Evolutionary conservation across 2,329 filamentous ascomycete species (phyloP).

Genomic region (Aureobasidium zeae): DNA sequence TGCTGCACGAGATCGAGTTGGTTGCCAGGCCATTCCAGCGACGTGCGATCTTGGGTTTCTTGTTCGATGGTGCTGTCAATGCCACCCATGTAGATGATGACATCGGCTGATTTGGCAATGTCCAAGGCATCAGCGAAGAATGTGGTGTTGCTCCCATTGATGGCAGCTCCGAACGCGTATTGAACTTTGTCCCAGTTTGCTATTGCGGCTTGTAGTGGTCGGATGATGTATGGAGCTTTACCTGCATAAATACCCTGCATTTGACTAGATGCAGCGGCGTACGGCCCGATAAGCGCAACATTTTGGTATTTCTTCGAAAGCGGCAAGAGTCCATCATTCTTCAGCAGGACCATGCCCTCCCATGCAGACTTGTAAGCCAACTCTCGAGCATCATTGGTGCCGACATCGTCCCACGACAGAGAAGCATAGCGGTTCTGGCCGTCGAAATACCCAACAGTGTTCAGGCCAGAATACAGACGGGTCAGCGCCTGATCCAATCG

Average conservation of each 20-base stretch:
- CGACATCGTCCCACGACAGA: slow-evolving; percentile 48
- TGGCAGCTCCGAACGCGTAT: slow-evolving; percentile 34
- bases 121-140: slow-evolving; percentile 23
- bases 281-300: slow-evolving; percentile 50
- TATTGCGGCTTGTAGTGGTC: slow-evolving; percentile 45
- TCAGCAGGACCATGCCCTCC: slow-evolving; percentile 42
- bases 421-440: slow-evolving; percentile 40
- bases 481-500: slow-evolving; percentile 44
- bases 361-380: slow-evolving; percentile 47
- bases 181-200: slow-evolving; percentile 38
- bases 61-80: slow-evolving; percentile 45
- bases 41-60: slow-evolving; percentile 44
- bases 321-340: slow-evolving; percentile 44
- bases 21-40: slow-evolving; percentile 44
- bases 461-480: slow-evolving; percentile 46
- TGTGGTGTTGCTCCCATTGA: slow-evolving; percentile 27
- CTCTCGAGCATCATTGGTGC: slow-evolving; percentile 43
- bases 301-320: slow-evolving; percentile 31
- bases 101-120: slow-evolving; percentile 38
- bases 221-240: slow-evolving; percentile 46
- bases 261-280: slow-evolving; percentile 48
- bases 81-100: slow-evolving; percentile 49
- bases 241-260: slow-evolving; percentile 54
- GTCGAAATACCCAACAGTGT: slow-evolving; percentile 52
- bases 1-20: slow-evolving; percentile 45